Evolutionary conservation across 2,329 filamentous ascomycete genomes (phyloP).

Genomic region (Orbilia brochopaga): DNA sequence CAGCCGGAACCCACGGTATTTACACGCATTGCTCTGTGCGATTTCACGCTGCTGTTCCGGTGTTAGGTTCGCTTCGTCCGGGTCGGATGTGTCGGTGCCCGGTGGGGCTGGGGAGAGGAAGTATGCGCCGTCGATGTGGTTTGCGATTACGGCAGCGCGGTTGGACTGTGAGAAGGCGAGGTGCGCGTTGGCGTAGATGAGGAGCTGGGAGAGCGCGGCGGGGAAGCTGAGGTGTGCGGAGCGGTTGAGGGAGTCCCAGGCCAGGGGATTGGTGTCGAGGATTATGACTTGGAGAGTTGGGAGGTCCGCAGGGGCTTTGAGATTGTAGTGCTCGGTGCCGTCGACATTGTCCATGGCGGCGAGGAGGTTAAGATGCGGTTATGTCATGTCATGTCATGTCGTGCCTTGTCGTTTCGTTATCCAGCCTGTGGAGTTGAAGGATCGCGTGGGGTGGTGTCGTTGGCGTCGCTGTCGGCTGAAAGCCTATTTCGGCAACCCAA

Average conservation of each 20-base stretch:
- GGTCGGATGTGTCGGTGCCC: slow-evolving; percentile 56
- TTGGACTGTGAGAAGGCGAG: slow-evolving; percentile 92
- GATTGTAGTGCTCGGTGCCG: slow-evolving; percentile 60
- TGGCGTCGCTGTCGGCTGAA: background rate
- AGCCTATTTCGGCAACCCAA: too few relatives aligned
- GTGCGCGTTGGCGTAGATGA: slow-evolving; percentile 97
- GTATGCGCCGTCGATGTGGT: slow-evolving; percentile 81
- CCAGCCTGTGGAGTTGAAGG: background rate
- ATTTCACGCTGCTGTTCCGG: slow-evolving; percentile 59
- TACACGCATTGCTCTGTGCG: slow-evolving; percentile 65
- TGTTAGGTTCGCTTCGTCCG: slow-evolving; percentile 62
- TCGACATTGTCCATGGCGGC: slow-evolving; percentile 54
- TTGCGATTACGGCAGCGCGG: slow-evolving; percentile 87
- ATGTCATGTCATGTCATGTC: slow-evolving; percentile 15
- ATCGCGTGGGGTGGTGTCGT: slow-evolving; percentile 14
- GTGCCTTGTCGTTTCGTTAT: background rate
- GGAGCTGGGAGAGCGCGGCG: slow-evolving; percentile 82
- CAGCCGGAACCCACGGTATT: slow-evolving; percentile 88
- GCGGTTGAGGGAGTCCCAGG: slow-evolving; percentile 77
- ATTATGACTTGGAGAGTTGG: slow-evolving; percentile 89
- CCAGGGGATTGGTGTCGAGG: slow-evolving; percentile 94
- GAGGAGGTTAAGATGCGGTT: background rate
- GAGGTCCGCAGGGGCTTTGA: slow-evolving; percentile 58
- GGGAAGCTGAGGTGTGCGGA: slow-evolving; percentile 74
- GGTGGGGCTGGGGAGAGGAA: slow-evolving; percentile 79